Conservation (phyloP, 768 basidiomycete genomes). For the Auricularia sp. region DNA sequence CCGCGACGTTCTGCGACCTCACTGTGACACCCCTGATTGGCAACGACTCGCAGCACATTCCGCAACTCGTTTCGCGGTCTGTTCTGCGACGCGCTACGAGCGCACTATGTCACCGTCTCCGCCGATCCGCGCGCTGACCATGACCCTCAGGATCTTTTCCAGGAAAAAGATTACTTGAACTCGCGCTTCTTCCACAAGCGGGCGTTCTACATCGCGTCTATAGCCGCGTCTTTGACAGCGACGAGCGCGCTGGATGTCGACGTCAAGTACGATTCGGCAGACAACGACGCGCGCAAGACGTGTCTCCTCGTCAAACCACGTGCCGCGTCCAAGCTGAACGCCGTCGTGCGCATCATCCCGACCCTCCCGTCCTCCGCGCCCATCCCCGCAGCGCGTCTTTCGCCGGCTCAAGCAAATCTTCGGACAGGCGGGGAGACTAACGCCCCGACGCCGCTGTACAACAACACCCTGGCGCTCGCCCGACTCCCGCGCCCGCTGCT, state of each 20-base stretch:
- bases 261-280: slow-evolving; percentile 47
- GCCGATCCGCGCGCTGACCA: too few relatives aligned
- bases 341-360: slow-evolving; percentile 67
- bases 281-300: slow-evolving; percentile 56
- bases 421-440: slow-evolving; percentile 22
- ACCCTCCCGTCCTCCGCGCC: slow-evolving; percentile 49
- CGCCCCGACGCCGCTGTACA: slow-evolving; percentile 68
- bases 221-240: slow-evolving; percentile 51
- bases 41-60: too few relatives aligned
- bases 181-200: slow-evolving; percentile 87
- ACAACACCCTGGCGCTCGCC: slow-evolving; percentile 51
- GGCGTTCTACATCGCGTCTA: slow-evolving; percentile 75
- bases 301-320: slow-evolving; percentile 47
- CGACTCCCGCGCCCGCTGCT: slow-evolving; percentile 36
- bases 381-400: slow-evolving; percentile 56
- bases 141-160: slow-evolving; percentile 55
- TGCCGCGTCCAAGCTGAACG: slow-evolving; percentile 60
- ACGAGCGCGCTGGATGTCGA: slow-evolving; percentile 41
- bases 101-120: too few relatives aligned
- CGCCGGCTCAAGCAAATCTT: slow-evolving; percentile 65
- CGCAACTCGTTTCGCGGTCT: too few relatives aligned
- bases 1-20: too few relatives aligned
- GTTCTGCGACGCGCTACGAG: too few relatives aligned
- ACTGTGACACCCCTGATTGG: too few relatives aligned
- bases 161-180: slow-evolving; percentile 91